phyloP scores from a whole-genome alignment of 2,329 filamentous ascomycete genomes.

The Penicillium glabrum region DNA sequence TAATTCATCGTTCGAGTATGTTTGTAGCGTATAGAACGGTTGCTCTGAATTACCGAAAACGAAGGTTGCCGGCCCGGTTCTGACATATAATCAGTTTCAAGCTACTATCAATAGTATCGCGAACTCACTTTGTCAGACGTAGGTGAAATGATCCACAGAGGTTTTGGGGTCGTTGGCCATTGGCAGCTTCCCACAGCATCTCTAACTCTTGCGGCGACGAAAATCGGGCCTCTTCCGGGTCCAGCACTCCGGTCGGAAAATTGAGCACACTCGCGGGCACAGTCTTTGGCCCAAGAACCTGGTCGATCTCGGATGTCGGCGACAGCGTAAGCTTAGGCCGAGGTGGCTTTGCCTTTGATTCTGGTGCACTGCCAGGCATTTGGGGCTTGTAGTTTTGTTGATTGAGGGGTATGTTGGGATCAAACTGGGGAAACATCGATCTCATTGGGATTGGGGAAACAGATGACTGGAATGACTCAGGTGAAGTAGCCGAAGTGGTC shows the following conservation, averaged over 20 bases:
- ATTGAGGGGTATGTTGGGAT: conserved; percentile 37
- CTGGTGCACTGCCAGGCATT: conserved; percentile 10
- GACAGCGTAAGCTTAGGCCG: conserved; percentile 32
- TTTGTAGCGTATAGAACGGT: conserved; percentile 48
- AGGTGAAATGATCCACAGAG: conserved; percentile 39
- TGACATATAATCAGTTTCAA: conserved; percentile 23
- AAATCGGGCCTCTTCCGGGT: conserved; percentile 35
- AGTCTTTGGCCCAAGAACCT: conserved; percentile 39
- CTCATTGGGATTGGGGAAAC: conserved; percentile 40
- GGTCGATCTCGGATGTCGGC: conserved; percentile 36
- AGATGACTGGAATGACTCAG: conserved; percentile 20
- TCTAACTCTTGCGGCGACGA: conserved; percentile 42
- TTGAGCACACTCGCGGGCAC: conserved; percentile 45
- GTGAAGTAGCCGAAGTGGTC: conserved; percentile 9
- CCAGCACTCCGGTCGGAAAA: conserved; percentile 39
- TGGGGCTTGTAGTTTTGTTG: conserved; percentile 40
- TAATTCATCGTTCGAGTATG: conserved; percentile 44
- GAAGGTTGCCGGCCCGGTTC: conserved; percentile 43
- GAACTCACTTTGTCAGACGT: conserved; percentile 42
- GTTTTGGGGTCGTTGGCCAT: conserved; percentile 41
- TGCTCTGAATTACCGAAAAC: conserved; percentile 41
- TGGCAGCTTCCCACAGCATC: conserved; percentile 47
- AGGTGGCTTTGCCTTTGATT: conserved; percentile 10
- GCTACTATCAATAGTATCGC: no score
- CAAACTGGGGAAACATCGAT: conserved; percentile 48